Base-by-base conservation (phyloP, 1,284 basidiomycete species). In the Cryptococcus jaspeensis region DNA sequence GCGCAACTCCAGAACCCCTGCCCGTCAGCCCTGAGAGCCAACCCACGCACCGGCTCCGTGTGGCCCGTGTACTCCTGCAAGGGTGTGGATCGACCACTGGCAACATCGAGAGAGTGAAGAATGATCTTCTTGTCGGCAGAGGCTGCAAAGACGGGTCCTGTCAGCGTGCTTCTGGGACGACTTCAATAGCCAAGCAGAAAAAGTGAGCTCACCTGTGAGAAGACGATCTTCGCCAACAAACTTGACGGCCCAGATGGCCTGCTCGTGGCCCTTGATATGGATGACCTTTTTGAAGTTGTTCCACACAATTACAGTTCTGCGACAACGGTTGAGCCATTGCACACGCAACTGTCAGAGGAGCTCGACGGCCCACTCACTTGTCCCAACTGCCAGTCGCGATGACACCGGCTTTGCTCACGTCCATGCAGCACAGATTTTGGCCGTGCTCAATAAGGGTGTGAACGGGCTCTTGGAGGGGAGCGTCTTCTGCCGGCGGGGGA, bases 331-430 rank as follows among this genome's bases (percentile, higher is more conserved):
- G 8, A 13, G 20, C 0, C 13, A 42, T 38, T 15, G 22, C 2
- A 5, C 15, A 16, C 13, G 22, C 20, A 8, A 50, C 32, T 37
- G n/a, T 16, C 16, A 5, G 9, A 11, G 39, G 42, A 48, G 16
- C 3, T 40, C 45, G 18, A 25, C 35, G 25, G 22, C 45, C 28
- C 22, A 77, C 87, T 77, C 70, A 92, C 92, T 84, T 88, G 79
- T 99, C 96, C 95, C 95, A 99, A 58, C 92, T 95, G 20, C 95
- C 95, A n/a, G 92, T 94, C 55, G 95, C 85, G 59, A 95, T 85
- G 55, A 84, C 81, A 6, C 90, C 89, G 54, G 82, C 81, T 12
- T 83, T 74, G 20, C 84, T 84, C 5, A 85, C 83, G 70, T 91
- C 84, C 59, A 99, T 80, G 25, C 92, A 83, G 75, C 95, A 99